Percentiles rank a stretch among this genome's conserved stretches.
These are phyloP conservation scores for Gloeopeniophorella convolvens DNA, from an alignment of 768 basidiomycete species.

Conservation along the genomic window DNA sequence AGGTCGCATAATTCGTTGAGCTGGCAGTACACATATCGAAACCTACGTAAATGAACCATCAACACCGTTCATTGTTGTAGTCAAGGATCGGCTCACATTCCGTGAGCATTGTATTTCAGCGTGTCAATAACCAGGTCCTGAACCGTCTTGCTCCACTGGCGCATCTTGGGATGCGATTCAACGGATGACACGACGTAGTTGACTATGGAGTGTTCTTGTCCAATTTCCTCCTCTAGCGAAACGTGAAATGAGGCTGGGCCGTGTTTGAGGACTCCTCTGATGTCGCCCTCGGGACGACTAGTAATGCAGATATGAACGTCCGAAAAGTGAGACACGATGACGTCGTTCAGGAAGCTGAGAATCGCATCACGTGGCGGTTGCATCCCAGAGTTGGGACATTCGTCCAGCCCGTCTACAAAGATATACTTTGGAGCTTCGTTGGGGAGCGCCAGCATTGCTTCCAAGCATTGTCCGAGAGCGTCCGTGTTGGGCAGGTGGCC, in stretches of 20 bases:
- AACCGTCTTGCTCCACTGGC: neutral
- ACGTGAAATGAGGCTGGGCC: neutral
- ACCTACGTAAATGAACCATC: neutral
- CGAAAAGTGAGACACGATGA: neutral
- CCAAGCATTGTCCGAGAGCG: neutral
- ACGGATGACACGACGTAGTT: neutral
- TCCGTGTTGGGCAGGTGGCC: neutral
- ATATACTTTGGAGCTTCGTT: neutral
- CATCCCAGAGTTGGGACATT: neutral
- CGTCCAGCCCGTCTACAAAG: neutral
- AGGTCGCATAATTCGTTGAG: neutral
- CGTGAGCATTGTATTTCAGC: neutral
- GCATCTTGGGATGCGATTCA: neutral
- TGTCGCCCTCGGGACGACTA: constrained; percentile 6
- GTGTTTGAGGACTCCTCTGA: neutral
- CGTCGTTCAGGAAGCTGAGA: neutral
- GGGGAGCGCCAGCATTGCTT: neutral
- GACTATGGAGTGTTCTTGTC: neutral
- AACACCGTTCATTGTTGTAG: neutral
- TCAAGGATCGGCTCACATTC: neutral
- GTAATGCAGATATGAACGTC: neutral
- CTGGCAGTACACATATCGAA: neutral
- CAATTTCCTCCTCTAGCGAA: constrained; percentile 1
- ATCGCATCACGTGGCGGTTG: neutral
- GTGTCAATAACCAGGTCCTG: neutral